Conservation (phyloP, 164 flowering plant genomes). For the Tetracentron sinense region DNA sequence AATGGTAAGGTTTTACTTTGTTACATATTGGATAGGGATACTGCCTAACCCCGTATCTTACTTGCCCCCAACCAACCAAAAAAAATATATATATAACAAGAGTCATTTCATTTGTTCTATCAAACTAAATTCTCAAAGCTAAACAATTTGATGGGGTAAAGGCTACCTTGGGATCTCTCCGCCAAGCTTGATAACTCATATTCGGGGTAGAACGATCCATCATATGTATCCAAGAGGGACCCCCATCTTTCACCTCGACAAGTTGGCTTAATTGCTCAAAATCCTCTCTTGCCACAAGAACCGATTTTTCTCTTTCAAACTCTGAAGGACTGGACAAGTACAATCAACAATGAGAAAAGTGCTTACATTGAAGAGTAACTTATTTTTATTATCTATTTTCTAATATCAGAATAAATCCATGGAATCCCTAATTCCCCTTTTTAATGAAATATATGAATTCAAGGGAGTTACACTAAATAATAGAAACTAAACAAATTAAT, state of each 20-base stretch:
- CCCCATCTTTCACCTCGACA: constrained; percentile 75
- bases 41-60: too few species aligned
- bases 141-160: constrained; percentile 1
- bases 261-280: constrained; percentile 46
- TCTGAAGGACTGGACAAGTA: constrained; percentile 32
- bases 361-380: background rate
- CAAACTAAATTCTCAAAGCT: background rate
- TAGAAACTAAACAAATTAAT: too few species aligned
- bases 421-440: too few species aligned
- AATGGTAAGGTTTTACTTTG: too few species aligned
- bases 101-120: background rate
- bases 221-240: constrained; percentile 77
- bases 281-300: constrained; percentile 47
- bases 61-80: too few species aligned
- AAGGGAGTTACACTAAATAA: background rate
- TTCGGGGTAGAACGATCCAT: constrained; percentile 64
- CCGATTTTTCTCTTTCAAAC: constrained; percentile 25
- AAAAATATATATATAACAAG: too few species aligned
- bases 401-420: background rate
- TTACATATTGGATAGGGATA: too few species aligned
- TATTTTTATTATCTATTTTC: background rate
- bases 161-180: constrained; percentile 65
- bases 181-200: constrained; percentile 84
- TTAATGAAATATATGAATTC: too few species aligned
- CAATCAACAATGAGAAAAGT: constrained; percentile 4